Base-by-base conservation (phyloP, 768 basidiomycete species). In the Rhodotorula diobovata region DNA sequence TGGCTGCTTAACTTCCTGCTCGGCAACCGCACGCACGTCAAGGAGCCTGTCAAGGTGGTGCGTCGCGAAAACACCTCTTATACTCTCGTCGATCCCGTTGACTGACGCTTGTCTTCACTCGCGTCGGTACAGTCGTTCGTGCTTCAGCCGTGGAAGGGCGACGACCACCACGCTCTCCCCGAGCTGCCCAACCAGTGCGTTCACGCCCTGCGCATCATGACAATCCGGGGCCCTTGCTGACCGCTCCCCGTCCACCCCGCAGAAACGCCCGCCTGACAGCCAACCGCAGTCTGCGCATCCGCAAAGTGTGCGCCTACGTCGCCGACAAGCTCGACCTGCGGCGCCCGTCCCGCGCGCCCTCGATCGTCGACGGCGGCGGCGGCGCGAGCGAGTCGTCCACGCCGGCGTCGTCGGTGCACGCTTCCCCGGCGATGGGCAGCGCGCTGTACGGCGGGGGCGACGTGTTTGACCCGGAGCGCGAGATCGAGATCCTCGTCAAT, bases 1-100 rank as follows among this genome's bases (percentile, higher is more conserved):
- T 98, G 95, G 95, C 81, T 96, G 59, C 81, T 92, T 61, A 91
- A 97, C 79, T 95, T 89, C 76, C 81, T 97, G 50, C 83, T 97
- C 50, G 81, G 87, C 23, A 89, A 89, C 74, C 87, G 65, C 81
- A 70, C 68, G 57, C 77, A 77, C 57, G 76, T 77, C 0, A 85
- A 86, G 25, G 82, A 85, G 11, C 78, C 83, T 21, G 82, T 85
- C 62, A 99, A 98, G 82, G 79, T 97, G 55, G 91, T 74, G 32
- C 37, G 72, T 58, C n/a, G 12, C n/a, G n/a, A n/a, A n/a, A n/a
- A 43, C 41, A 18, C 41, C 6, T 43, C 39, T 48, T n/a, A n/a
- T 53, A 20, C 15, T 41, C 51, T 18, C 18, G 11, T 32, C 28
- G 12, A 15, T 16, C 28, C 28, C 18, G 25, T 0, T 2, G 16